phyloP scores from a whole-genome alignment of 495 filamentous ascomycete species.

The Hypomontagnella monticulosa region DNA sequence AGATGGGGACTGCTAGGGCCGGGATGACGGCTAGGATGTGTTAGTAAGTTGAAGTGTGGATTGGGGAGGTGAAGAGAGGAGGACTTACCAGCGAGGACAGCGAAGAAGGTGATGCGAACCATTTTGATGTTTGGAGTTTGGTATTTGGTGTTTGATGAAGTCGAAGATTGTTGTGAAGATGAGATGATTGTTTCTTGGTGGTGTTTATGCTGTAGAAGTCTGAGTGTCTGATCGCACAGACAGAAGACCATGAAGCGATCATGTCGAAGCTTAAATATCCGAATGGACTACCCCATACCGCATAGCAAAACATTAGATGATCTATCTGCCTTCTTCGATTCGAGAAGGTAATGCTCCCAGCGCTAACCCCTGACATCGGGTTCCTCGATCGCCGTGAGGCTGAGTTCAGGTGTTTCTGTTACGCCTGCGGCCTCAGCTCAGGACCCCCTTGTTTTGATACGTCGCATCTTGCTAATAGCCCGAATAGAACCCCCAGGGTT shows the following conservation, averaged over 20 bases:
- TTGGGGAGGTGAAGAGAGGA: neutral
- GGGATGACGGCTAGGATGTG: conserved; percentile 25
- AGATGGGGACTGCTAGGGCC: conserved; percentile 31
- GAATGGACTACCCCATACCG: neutral
- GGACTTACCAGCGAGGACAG: conserved; percentile 45
- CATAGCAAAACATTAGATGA: neutral
- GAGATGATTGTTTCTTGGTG: conserved; percentile 12
- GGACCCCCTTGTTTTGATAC: conserved; percentile 33
- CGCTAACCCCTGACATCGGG: conserved; percentile 25
- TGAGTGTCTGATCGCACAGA: conserved; percentile 13
- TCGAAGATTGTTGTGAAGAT: conserved; percentile 20
- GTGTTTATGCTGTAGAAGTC: conserved; percentile 16
- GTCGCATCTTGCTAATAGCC: conserved; percentile 26
- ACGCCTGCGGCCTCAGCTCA: conserved; percentile 38
- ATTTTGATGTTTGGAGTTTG: conserved; percentile 43
- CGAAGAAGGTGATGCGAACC: conserved; percentile 48
- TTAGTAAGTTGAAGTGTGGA: conserved; percentile 8
- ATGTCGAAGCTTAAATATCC: conserved; percentile 34
- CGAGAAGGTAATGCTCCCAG: neutral
- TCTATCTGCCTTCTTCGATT: conserved; percentile 1
- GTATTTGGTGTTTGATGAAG: conserved; percentile 2
- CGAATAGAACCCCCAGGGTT: conserved; percentile 8
- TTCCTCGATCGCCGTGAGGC: conserved; percentile 33
- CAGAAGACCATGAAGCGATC: conserved; percentile 32
- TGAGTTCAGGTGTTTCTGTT: conserved; percentile 31